Base-by-base conservation (phyloP, 1,139 yeast species). In the Candida smagusa region DNA sequence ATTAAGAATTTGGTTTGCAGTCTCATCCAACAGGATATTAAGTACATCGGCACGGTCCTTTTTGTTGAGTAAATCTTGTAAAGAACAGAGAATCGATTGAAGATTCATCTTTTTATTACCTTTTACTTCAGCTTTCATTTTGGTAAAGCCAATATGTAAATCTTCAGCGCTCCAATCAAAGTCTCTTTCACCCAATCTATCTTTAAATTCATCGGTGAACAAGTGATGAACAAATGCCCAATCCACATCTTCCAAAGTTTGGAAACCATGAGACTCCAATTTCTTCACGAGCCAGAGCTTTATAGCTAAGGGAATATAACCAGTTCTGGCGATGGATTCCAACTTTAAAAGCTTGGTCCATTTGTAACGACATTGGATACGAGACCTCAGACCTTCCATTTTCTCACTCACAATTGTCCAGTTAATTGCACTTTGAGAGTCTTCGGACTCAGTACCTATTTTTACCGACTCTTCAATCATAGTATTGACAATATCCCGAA, bases 341-440 rank as follows among this genome's bases (percentile, higher is more conserved):
- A 86, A 69, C 52, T 79, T 82, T 37, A 79, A 61, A 7, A 89
- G 56, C 59, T 88, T 89, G 52, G 84, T 84, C 96, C 97, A 90
- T 59, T 90, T 90, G 63, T 90, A 90, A 38, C 97, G 78, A 58
- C 97, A 90, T 60, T 90, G 97, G 46, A 90, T 89, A 47, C 97
- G 74, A 1, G 95, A 85, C 43, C 97, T 74, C 2, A 79, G 68
- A 2, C 97, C 97, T 30, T 86, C 82, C 95, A 90, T 88, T 35
- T 77, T 68, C 54, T 90, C 97, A 52, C 94, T 82, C 2, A 90
- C 94, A 9, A 81, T 67, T 0, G 97, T 89, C 97, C 97, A 90
- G 57, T 90, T 90, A 35, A 89, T 79, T 2, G 73, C 56, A 1
- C 49, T 43, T 19, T 43, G 49, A 42, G 43, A 37, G 22, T 38